A percentile compares a stretch with the other conserved stretches of the same genome.
Conservation (phyloP, 192 early-diverging fungal species). For the Diversispora epigaea region DNA sequence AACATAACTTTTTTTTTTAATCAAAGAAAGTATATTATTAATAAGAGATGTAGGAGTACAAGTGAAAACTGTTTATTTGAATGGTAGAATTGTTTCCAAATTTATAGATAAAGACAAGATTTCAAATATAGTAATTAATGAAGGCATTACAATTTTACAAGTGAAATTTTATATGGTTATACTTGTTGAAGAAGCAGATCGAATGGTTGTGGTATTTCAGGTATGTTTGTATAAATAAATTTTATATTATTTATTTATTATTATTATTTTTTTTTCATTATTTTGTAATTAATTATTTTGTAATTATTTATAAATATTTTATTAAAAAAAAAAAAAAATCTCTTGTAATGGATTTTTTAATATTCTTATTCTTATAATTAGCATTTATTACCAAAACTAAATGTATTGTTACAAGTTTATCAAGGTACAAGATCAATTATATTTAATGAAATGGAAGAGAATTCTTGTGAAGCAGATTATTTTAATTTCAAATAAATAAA, state of each 20-base stretch:
- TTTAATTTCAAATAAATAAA: too few species aligned
- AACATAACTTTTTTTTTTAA: not conserved
- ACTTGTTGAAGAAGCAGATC: constrained; percentile 57
- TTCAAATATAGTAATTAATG: constrained; percentile 71
- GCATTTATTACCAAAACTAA: constrained; percentile 52
- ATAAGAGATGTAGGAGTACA: constrained; percentile 71
- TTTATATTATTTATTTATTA: not conserved
- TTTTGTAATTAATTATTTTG: not conserved
- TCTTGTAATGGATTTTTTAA: not conserved
- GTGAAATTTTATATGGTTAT: constrained; percentile 73
- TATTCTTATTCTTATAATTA: constrained; percentile 13
- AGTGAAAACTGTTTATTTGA: constrained; percentile 57
- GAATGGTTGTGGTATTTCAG: constrained; percentile 71
- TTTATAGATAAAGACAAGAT: constrained; percentile 70
- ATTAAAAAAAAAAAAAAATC: not conserved
- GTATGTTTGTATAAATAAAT: constrained; percentile 39
- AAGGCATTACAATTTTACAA: constrained; percentile 71
- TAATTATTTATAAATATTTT: not conserved
- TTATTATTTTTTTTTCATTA: too few species aligned
- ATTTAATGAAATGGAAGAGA: constrained; percentile 45
- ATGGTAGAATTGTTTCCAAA: constrained; percentile 45
- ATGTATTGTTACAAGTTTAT: constrained; percentile 51
- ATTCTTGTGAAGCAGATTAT: too few species aligned
- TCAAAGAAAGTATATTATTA: constrained; percentile 59
- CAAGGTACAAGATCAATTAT: constrained; percentile 53